phyloP scores from a whole-genome alignment of 495 filamentous ascomycete genomes.

The Penicillium psychrofluorescens region DNA sequence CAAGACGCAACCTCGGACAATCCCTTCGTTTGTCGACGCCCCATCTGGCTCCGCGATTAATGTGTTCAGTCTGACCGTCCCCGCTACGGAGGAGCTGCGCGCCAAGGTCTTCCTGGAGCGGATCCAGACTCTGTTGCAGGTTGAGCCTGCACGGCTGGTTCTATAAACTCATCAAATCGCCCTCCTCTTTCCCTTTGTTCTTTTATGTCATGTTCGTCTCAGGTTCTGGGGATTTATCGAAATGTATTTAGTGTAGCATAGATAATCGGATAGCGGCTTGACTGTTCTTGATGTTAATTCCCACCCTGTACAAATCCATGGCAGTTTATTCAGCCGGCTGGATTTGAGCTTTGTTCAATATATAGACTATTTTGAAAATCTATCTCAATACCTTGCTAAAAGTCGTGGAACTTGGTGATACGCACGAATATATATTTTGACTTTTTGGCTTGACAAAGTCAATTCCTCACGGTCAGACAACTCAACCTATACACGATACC shows the following conservation, averaged over 20 bases:
- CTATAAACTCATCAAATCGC: slow-evolving; percentile 31
- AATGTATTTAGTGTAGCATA: slow-evolving; percentile 28
- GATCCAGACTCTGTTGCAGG: slow-evolving; percentile 73
- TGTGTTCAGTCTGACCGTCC: slow-evolving; percentile 71
- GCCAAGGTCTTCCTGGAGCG: slow-evolving; percentile 75
- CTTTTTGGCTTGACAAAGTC: too few species aligned
- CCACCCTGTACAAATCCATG: background rate
- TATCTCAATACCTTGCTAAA: too few species aligned
- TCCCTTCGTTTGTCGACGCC: slow-evolving; percentile 13
- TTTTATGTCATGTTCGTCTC: slow-evolving; percentile 8
- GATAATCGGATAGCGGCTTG: slow-evolving; percentile 21
- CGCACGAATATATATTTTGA: too few species aligned
- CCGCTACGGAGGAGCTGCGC: slow-evolving; percentile 68
- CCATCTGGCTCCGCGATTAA: slow-evolving; percentile 49
- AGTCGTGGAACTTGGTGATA: too few species aligned
- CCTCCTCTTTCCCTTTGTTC: slow-evolving; percentile 8
- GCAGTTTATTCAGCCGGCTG: too few species aligned
- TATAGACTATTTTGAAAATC: background rate
- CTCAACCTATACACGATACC: too few species aligned
- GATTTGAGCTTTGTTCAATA: background rate
- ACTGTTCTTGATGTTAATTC: slow-evolving; percentile 1
- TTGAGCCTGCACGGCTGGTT: slow-evolving; percentile 73
- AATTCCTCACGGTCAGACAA: too few species aligned
- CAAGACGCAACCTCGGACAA: slow-evolving; percentile 26
- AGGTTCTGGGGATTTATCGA: slow-evolving; percentile 6